Evolutionary conservation across 257 asterid genomes (phyloP).

Genomic region (Parsonsia alboflavescens): DNA sequence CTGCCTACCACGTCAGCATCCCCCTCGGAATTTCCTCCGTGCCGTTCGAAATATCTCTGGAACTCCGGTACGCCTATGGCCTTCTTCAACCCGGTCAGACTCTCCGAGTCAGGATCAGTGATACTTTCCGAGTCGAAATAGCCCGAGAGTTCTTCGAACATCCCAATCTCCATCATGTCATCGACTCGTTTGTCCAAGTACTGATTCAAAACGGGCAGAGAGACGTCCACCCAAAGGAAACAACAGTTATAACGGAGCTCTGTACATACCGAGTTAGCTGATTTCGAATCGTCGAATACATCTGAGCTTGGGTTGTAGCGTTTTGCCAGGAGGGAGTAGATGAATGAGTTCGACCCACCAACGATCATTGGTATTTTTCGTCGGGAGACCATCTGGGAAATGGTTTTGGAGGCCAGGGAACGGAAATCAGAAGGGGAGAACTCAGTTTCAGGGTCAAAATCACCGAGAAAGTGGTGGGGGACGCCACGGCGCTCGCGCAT

Average conservation of each 20-base stretch:
- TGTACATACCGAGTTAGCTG: slow-evolving; percentile 21
- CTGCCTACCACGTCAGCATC: slow-evolving; percentile 21
- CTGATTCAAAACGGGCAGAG: slow-evolving; percentile 41
- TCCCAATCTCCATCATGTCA: slow-evolving; percentile 76
- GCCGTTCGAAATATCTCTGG: slow-evolving; percentile 29
- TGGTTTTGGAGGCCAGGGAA: slow-evolving; percentile 23
- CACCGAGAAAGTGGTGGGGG: slow-evolving; percentile 75
- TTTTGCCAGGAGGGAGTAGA: slow-evolving; percentile 48
- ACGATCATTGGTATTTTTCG: slow-evolving; percentile 50
- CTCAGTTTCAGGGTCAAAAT: slow-evolving; percentile 56
- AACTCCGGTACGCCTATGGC: slow-evolving; percentile 94
- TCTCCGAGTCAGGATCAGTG: slow-evolving; percentile 23
- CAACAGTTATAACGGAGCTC: slow-evolving; percentile 63
- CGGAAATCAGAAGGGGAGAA: slow-evolving; percentile 63
- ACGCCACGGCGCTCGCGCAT: slow-evolving; percentile 45
- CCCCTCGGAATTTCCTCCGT: background rate
- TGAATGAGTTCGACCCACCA: slow-evolving; percentile 87
- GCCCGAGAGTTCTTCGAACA: slow-evolving; percentile 57
- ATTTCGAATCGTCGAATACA: slow-evolving; percentile 38
- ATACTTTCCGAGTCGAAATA: slow-evolving; percentile 29
- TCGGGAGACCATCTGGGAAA: slow-evolving; percentile 38
- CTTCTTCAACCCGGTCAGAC: slow-evolving; percentile 48
- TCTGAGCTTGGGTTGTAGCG: slow-evolving; percentile 39
- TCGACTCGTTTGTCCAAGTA: slow-evolving; percentile 63
- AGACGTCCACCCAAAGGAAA: slow-evolving; percentile 70